Evolutionary conservation across 75 land plant species (phyloP).

Genomic region (Azolla pinnata): DNA sequence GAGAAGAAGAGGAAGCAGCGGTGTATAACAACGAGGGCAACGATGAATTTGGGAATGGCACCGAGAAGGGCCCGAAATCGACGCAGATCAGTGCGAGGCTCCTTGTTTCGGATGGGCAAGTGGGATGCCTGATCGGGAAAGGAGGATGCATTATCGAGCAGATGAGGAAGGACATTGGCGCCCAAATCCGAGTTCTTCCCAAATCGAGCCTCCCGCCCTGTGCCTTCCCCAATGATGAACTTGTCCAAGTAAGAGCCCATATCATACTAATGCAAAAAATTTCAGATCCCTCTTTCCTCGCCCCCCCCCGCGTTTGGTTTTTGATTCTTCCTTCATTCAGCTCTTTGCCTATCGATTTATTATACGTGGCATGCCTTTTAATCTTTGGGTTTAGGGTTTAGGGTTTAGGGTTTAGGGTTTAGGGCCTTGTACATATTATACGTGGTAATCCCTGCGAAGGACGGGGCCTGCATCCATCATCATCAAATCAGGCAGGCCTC

Average conservation of each 20-base stretch:
- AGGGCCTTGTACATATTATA: too few relatives aligned
- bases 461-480: too few relatives aligned
- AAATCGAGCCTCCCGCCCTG: conserved; percentile 65
- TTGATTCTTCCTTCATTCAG: too few relatives aligned
- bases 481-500: too few relatives aligned
- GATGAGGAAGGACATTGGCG: conserved; percentile 56
- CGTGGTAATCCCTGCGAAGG: too few relatives aligned
- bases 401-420: too few relatives aligned
- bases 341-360: too few relatives aligned
- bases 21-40: too few relatives aligned
- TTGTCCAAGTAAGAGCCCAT: conserved; percentile 55
- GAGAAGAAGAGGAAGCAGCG: conserved; percentile 24
- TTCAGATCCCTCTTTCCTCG: background rate
- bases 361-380: too few relatives aligned
- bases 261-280: background rate
- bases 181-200: conserved; percentile 56
- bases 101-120: conserved; percentile 53
- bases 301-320: background rate
- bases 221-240: conserved; percentile 78
- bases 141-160: conserved; percentile 65
- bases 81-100: conserved; percentile 39
- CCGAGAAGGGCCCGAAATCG: too few relatives aligned
- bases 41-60: conserved; percentile 23
- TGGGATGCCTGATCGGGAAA: conserved; percentile 72
- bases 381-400: too few relatives aligned